Evolutionary conservation across 2,329 filamentous ascomycete species (phyloP).

Genomic region (Colletotrichum noveboracense): DNA sequence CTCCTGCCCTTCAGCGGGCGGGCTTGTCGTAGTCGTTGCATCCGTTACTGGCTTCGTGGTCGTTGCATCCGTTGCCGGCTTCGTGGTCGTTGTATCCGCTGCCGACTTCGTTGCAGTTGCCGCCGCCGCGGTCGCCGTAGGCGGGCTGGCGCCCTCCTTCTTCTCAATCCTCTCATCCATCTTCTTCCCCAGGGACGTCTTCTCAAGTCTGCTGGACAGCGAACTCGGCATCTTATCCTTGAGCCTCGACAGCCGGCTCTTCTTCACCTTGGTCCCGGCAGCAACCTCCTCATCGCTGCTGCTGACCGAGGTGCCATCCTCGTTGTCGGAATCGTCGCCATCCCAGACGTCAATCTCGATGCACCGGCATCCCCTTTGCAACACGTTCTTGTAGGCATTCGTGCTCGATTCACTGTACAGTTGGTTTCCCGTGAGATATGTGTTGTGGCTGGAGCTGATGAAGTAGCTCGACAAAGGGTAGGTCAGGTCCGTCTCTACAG

Average conservation of each 20-base stretch:
- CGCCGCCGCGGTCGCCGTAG: not conserved
- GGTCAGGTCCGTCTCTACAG: slow-evolving; percentile 60
- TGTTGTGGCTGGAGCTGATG: slow-evolving; percentile 95
- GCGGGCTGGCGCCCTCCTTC: not conserved
- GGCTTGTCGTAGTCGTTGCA: not conserved
- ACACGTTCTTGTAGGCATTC: slow-evolving; percentile 83
- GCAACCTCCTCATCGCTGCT: slow-evolving; percentile 52
- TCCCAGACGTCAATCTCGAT: slow-evolving; percentile 98
- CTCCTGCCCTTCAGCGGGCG: not conserved
- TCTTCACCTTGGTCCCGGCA: not conserved
- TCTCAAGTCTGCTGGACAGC: slow-evolving; percentile 50
- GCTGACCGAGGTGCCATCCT: slow-evolving; percentile 59
- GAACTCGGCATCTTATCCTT: slow-evolving; percentile 59
- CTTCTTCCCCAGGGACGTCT: slow-evolving; percentile 51
- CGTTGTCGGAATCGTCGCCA: slow-evolving; percentile 75
- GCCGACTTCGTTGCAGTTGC: not conserved
- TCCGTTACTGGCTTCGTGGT: not conserved
- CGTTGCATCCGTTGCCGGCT: not conserved
- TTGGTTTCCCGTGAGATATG: slow-evolving; percentile 89
- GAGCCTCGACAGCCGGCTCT: slow-evolving; percentile 66
- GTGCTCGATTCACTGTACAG: slow-evolving; percentile 86
- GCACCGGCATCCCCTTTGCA: slow-evolving; percentile 86
- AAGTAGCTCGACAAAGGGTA: slow-evolving; percentile 90
- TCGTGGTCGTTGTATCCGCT: not conserved
- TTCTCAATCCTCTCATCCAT: slow-evolving; percentile 39